Conservation (phyloP, 164 flowering plant species). For the Magnolia kwangsiensis region DNA sequence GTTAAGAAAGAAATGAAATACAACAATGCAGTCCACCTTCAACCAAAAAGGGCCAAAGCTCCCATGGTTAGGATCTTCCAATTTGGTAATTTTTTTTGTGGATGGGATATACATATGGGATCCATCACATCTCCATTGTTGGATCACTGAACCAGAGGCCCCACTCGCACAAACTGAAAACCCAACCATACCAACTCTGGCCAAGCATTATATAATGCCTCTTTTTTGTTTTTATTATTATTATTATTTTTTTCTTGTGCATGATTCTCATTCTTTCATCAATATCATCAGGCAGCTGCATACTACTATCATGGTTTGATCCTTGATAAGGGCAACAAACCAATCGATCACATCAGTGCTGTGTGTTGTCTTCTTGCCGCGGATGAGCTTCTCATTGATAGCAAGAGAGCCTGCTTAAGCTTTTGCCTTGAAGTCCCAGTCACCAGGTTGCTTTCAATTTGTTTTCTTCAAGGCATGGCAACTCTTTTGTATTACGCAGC, state of each 20-base stretch:
- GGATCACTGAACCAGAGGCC: neutral
- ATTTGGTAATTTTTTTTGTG: no score
- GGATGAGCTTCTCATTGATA: conserved; percentile 61
- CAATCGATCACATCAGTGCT: conserved; percentile 58
- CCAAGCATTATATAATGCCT: neutral
- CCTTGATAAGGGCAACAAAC: conserved; percentile 79
- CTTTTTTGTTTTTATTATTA: no score
- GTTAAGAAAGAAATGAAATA: no score
- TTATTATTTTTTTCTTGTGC: no score
- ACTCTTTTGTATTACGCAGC: neutral
- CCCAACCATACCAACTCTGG: neutral
- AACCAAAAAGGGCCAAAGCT: no score
- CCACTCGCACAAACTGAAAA: neutral
- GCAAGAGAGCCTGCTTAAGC: conserved; percentile 81
- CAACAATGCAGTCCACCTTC: no score
- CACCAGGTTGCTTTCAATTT: conserved; percentile 52
- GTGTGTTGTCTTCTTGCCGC: conserved; percentile 85
- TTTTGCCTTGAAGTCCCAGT: conserved; percentile 83
- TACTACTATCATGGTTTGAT: conserved; percentile 89
- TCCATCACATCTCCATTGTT: neutral
- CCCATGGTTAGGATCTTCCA: no score
- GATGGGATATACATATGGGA: no score
- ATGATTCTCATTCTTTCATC: conserved; percentile 1
- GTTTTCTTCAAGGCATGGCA: neutral
- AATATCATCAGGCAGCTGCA: conserved; percentile 72